Conservation (phyloP, 2,329 filamentous ascomycete genomes). For the Fusarium miscanthi region DNA sequence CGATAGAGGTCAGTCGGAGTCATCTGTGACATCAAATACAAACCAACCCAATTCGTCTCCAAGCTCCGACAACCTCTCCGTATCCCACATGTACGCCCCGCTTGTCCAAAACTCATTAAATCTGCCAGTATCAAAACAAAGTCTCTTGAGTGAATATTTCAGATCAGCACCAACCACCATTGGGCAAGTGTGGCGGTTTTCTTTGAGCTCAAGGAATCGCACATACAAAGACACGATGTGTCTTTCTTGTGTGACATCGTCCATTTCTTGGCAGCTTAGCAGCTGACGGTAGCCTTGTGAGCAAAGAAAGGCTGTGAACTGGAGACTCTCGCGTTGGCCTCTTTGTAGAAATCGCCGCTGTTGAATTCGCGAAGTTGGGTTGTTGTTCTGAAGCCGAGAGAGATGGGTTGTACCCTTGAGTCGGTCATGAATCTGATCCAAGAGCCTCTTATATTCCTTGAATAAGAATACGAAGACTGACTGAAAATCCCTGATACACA, state of each 20-base stretch:
- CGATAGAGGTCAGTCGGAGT: too few species aligned
- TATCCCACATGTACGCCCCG: neutral
- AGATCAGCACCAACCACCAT: neutral
- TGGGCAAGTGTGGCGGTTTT: neutral
- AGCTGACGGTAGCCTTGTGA: neutral
- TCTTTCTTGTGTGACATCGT: neutral
- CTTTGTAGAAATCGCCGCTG: rapidly evolving
- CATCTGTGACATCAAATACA: neutral
- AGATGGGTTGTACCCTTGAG: too few species aligned
- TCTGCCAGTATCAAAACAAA: neutral
- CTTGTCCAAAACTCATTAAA: neutral
- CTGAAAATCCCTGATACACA: too few species aligned
- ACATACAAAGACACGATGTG: neutral
- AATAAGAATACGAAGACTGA: neutral
- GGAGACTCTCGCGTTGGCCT: neutral
- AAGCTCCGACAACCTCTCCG: neutral
- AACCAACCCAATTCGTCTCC: neutral
- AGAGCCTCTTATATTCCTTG: neutral
- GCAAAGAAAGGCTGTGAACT: neutral
- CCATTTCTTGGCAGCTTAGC: neutral
- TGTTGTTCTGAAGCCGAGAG: too few species aligned
- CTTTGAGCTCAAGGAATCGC: neutral
- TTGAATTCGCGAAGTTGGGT: neutral
- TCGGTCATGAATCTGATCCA: neutral
- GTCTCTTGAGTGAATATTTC: neutral